Evolutionary conservation across 495 filamentous ascomycete species (phyloP), one percentile per base, ranked within the genome.

Genomic region (Penicillium parvum): DNA sequence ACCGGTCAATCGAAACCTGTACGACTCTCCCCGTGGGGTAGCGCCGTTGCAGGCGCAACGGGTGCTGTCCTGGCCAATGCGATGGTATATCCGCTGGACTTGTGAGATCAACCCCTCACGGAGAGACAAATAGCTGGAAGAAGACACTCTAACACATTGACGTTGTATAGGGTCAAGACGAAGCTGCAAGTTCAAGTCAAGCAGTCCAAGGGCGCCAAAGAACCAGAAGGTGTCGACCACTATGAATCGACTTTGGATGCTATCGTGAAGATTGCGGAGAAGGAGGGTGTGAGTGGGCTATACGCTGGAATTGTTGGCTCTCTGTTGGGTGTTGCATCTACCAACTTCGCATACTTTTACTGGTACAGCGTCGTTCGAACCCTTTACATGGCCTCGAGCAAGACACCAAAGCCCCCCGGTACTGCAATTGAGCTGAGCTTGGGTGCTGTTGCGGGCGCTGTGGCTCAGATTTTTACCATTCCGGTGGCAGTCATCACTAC

Each of bases 331-430:
- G 94, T 97, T 10, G 91, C 88, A 6, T 96, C 90, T 10, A 97
- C 90, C 43, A 99, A 99, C 61, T 99, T 99, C 59, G 92, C 92
- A 46, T 99, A 99, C 68, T 99, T 99, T 59, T 99, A 97, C 73
- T 99, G 92, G 92, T 97, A 99, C 65, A 90, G 88, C 15, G 63
- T 89, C 12, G 88, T 96, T 10, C 84, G 92, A 30, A 79, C 77
- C 9, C 67, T 96, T 26, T 97, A 96, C 61, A 67, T 90, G 60
- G 77, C 79, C 21, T 84, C 78, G 22, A 75, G 76, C 45, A 78
- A 76, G 46, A 45, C 73, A n/a, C 57, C 76, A 2, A 75, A 71
- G 21, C 69, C 82, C 14, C 90, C 90, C 11, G 79, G 83, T n/a
- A 96, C 92, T 3, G 79, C 85, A 8, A 74, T 83, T 28, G 92